A percentile compares a stretch with the other conserved stretches of the same genome.
Evolutionary conservation across 108 stramenopile genomes (phyloP).

Genomic region (Cyclotella sp.): DNA sequence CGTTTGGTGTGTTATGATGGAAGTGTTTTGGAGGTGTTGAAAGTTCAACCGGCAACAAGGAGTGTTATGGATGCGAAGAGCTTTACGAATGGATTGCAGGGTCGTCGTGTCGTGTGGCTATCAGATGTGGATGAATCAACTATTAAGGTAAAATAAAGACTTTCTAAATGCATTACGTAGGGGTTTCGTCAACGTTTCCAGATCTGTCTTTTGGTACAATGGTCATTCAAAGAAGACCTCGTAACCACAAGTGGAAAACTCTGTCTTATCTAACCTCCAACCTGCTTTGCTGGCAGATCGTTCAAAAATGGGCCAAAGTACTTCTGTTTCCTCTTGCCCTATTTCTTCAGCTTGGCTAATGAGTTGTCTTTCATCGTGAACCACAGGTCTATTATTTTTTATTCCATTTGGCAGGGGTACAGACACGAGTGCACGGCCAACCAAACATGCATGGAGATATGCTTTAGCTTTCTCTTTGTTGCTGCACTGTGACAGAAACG

Average conservation of each 20-base stretch:
- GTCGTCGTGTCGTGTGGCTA: slow-evolving; percentile 64
- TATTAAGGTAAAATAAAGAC: slow-evolving; percentile 7
- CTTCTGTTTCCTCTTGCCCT: slow-evolving; percentile 12
- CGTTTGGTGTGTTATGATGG: slow-evolving; percentile 89
- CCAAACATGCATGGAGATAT: slow-evolving; percentile 68
- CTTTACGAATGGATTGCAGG: slow-evolving; percentile 94
- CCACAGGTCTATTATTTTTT: not conserved
- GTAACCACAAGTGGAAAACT: slow-evolving; percentile 36
- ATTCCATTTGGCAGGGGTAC: slow-evolving; percentile 19
- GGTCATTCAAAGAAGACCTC: slow-evolving; percentile 33
- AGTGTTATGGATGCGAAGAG: slow-evolving; percentile 93
- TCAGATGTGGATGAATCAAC: slow-evolving; percentile 21
- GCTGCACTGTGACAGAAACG: slow-evolving; percentile 47
- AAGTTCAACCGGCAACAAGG: slow-evolving; percentile 90
- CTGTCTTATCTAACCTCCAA: slow-evolving; percentile 55
- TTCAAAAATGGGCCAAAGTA: slow-evolving; percentile 50
- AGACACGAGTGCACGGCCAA: slow-evolving; percentile 19
- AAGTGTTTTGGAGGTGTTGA: slow-evolving; percentile 85
- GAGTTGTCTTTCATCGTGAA: slow-evolving; percentile 17
- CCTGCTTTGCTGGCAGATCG: slow-evolving; percentile 30
- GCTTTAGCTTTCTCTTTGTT: slow-evolving; percentile 64
- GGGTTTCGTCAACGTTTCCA: not conserved
- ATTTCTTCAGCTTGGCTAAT: slow-evolving; percentile 30
- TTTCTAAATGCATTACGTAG: not conserved
- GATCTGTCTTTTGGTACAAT: not conserved